Conservation (phyloP, 2,329 filamentous ascomycete species). For the Venturia asperata region DNA sequence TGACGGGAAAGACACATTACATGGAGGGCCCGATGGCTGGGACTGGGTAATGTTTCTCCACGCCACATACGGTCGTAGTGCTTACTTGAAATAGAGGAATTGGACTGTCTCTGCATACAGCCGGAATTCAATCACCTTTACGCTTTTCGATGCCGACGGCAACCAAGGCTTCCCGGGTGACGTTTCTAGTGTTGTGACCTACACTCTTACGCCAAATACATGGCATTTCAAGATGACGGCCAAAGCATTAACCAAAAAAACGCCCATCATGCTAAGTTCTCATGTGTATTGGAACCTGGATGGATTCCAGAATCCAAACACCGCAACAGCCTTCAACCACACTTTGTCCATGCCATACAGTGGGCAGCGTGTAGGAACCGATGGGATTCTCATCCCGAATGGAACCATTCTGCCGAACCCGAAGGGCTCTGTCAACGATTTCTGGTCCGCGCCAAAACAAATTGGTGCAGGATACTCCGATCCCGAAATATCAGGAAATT, state of each 20-base stretch:
- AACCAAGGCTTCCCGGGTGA: conserved; percentile 73
- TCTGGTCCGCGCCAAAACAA: conserved; percentile 75
- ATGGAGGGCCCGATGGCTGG: conserved; percentile 66
- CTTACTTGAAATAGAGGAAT: conserved; percentile 46
- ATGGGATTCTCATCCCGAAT: conserved; percentile 45
- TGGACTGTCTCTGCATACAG: conserved; percentile 68
- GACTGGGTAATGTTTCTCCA: conserved; percentile 43
- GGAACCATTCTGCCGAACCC: conserved; percentile 61
- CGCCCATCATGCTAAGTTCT: conserved; percentile 73
- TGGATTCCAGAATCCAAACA: conserved; percentile 67
- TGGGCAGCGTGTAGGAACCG: conserved; percentile 59
- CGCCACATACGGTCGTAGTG: not conserved
- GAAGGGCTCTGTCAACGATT: conserved; percentile 64
- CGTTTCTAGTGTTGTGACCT: conserved; percentile 67
- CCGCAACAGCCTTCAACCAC: conserved; percentile 59
- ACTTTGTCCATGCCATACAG: conserved; percentile 66
- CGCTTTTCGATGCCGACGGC: conserved; percentile 63
- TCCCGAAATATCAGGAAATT: conserved; percentile 61
- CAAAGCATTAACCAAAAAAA: conserved; percentile 63
- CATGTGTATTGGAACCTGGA: conserved; percentile 80
- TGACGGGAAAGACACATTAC: conserved; percentile 52
- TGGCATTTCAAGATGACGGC: conserved; percentile 71
- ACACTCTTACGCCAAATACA: conserved; percentile 57
- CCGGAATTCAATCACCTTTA: conserved; percentile 63
- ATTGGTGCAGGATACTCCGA: conserved; percentile 63